A percentile compares a stretch with the other conserved stretches of the same genome.
These are phyloP conservation scores for Rhexocercosporidium sp. DNA, from an alignment of 2,329 filamentous ascomycete species.

Conservation along the genomic window DNA sequence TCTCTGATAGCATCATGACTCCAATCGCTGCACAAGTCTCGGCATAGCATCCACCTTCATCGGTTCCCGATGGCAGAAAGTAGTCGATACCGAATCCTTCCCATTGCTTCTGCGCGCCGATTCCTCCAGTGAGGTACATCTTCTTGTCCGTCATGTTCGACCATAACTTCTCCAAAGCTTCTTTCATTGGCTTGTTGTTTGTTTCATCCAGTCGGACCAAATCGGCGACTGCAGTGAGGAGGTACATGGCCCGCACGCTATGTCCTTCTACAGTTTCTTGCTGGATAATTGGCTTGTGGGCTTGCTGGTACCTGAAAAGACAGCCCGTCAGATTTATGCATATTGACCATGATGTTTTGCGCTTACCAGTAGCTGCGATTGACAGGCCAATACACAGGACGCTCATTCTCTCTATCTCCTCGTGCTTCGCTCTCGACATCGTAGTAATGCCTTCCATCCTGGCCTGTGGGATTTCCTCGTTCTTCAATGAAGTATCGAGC, in stretches of 20 bases:
- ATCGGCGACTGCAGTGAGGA: conserved; percentile 63
- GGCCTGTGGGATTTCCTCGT: conserved; percentile 57
- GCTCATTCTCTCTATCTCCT: conserved; percentile 53
- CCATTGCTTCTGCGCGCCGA: conserved; percentile 62
- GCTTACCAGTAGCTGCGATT: conserved; percentile 45
- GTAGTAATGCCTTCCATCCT: conserved; percentile 57
- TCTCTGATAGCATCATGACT: conserved; percentile 64
- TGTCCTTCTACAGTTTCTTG: conserved; percentile 63
- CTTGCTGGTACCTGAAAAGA: conserved; percentile 58
- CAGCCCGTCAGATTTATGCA: conserved; percentile 35
- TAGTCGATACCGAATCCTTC: conserved; percentile 65
- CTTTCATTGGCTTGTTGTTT: conserved; percentile 16
- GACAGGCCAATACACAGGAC: conserved; percentile 54
- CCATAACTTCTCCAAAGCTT: conserved; percentile 57
- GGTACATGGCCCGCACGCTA: conserved; percentile 64
- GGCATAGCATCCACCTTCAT: conserved; percentile 66
- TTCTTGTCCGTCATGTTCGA: conserved; percentile 64
- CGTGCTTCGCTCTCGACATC: conserved; percentile 57
- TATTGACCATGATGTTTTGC: too few relatives aligned
- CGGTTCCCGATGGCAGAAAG: conserved; percentile 61
- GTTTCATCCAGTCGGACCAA: conserved; percentile 48
- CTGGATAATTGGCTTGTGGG: conserved; percentile 58
- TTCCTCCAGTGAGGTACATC: conserved; percentile 67
- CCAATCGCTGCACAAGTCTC: conserved; percentile 67
- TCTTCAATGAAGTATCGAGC: conserved; percentile 63